phyloP scores from a whole-genome alignment of 1,284 basidiomycete genomes.

The Ceratobasidium sp. region DNA sequence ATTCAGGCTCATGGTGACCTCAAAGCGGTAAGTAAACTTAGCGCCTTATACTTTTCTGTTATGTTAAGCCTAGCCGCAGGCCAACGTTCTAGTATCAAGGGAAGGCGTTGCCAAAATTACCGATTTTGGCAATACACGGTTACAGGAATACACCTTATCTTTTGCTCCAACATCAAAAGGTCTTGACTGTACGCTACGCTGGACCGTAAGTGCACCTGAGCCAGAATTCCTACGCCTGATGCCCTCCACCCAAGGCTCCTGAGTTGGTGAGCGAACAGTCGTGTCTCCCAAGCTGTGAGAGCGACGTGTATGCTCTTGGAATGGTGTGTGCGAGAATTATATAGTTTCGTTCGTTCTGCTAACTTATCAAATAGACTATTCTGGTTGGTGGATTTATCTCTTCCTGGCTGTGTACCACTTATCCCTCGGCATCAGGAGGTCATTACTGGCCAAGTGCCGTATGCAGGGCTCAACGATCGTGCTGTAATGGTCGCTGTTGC shows the following conservation, averaged over 20 bases:
- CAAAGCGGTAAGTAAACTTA: not conserved
- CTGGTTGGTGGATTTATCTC: not conserved
- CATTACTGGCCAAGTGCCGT: not conserved
- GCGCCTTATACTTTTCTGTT: not conserved
- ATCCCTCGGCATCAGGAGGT: not conserved
- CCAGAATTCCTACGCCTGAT: not conserved
- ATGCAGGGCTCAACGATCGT: not conserved
- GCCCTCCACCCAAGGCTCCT: not conserved
- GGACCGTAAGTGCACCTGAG: not conserved
- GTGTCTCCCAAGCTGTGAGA: not conserved
- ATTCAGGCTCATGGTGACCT: not conserved
- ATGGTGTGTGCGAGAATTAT: not conserved
- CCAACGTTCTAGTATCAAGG: not conserved
- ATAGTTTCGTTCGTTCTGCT: not conserved
- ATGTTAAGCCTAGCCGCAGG: not conserved
- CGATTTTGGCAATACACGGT: not conserved
- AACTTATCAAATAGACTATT: not conserved
- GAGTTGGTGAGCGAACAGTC: not conserved
- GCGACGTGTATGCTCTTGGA: slow-evolving; percentile 11
- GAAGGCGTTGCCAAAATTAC: not conserved
- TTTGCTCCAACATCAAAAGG: not conserved
- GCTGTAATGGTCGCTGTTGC: not conserved
- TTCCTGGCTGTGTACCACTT: not conserved
- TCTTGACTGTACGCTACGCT: not conserved
- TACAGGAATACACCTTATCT: not conserved